Base-by-base conservation (phyloP, 164 flowering plant species). In the Magnolia officinalis region DNA sequence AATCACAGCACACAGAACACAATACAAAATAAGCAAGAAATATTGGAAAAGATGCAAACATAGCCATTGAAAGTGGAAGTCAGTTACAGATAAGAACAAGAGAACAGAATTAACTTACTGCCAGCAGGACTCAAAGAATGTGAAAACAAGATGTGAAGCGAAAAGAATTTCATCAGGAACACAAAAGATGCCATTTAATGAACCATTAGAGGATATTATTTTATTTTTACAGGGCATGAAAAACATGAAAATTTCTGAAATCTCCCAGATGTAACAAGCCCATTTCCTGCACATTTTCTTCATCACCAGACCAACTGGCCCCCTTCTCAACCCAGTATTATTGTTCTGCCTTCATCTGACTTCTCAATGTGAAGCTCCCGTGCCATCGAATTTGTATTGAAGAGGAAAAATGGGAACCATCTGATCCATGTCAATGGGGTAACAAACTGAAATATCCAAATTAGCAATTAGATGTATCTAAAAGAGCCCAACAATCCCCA, bases 401-500 rank as follows among this genome's bases (percentile, higher is more conserved):
- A 94, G 70, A 96, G 96, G 82, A 90, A 82, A 88, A 94, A 91
- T 4, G 98, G 99, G 82, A 96, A 94, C 97, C 98, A 96, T 24
- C 96, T 98, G 71, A 91, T 78, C 99, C 98, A 94, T 58, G 89
- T 94, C 64, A 94, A 81, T 74, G 92, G 87, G 70, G 91, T 90
- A 29, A 94, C 92, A 79, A 81, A 75, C 75, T 94, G 82, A 69
- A 90, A 87, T 74, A 87, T 74, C 97, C 96, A 91, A 73, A 92
- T 80, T 6, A 89, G 58, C 50, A 85, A 80, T 10, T 96, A 81
- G 58, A 37, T 37, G 45, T 37, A 37, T 37, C 45, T 37, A 37
- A 37, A 37, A 37, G 45, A 37, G 45, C 45, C 45, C 45, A 37
- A 37, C 45, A 37, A 37, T 37, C 45, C 5, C 45, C 45, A 37